phyloP scores from a whole-genome alignment of 345 rosid species.

The Eucalyptus regnans region DNA sequence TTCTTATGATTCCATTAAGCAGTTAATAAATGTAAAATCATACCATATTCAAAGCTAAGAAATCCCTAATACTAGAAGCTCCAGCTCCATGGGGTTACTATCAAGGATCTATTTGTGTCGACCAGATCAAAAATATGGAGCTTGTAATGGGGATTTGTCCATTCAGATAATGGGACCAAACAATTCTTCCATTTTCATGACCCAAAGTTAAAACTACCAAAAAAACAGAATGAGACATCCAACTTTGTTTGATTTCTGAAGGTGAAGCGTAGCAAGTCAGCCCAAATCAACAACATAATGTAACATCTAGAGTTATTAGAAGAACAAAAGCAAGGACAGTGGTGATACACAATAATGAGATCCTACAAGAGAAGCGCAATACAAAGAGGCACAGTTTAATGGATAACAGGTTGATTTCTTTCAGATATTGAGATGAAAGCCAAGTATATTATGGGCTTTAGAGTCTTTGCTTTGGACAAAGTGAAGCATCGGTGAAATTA shows the following conservation, averaged over 20 bases:
- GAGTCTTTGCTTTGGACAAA: not conserved
- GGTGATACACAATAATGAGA: not conserved
- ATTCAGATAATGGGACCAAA: not conserved
- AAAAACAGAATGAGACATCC: not conserved
- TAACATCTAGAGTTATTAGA: not conserved
- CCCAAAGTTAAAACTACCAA: not conserved
- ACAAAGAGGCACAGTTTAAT: not conserved
- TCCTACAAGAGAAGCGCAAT: not conserved
- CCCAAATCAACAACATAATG: not conserved
- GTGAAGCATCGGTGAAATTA: not conserved
- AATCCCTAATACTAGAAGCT: not conserved
- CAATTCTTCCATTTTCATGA: not conserved
- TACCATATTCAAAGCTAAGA: not conserved
- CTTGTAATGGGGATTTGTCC: not conserved
- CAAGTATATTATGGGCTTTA: not conserved
- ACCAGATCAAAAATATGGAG: not conserved
- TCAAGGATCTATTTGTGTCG: not conserved
- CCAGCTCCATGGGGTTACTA: not conserved
- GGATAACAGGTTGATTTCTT: not conserved
- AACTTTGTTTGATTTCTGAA: not conserved
- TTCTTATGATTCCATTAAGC: not conserved
- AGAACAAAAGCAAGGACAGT: not conserved
- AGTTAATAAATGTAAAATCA: not conserved
- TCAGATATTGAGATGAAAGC: not conserved
- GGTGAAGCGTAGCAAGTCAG: not conserved